phyloP scores from a whole-genome alignment of 1,284 basidiomycete genomes.

The Apiotrichum akiyoshidainum region DNA sequence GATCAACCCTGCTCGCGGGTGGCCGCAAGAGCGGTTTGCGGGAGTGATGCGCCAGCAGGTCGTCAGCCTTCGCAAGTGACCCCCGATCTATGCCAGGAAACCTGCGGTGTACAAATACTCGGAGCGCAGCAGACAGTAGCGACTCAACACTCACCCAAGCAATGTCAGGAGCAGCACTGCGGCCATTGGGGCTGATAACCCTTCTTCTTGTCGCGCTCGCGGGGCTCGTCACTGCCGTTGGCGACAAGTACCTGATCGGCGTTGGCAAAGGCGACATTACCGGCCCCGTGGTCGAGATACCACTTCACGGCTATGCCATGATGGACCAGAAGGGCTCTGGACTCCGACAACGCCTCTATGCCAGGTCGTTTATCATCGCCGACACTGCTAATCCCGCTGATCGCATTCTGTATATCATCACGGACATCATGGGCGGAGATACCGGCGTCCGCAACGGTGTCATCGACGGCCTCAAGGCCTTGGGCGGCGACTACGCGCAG shows the following conservation, averaged over 20 bases:
- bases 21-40: too few relatives aligned
- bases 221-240: not conserved
- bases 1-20: too few relatives aligned
- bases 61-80: too few relatives aligned
- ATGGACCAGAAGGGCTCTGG: conserved; percentile 13
- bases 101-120: too few relatives aligned
- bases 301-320: conserved; percentile 14
- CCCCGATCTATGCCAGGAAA: too few relatives aligned
- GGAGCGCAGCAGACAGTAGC: too few relatives aligned
- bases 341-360: conserved; percentile 13
- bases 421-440: conserved; percentile 10
- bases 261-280: conserved; percentile 19
- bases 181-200: too few relatives aligned
- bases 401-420: conserved; percentile 13
- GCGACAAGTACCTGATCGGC: conserved; percentile 18
- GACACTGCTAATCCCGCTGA: not conserved
- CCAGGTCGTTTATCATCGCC: conserved; percentile 16
- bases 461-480: conserved; percentile 9
- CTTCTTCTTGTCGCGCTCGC: not conserved
- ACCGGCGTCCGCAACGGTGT: conserved; percentile 12
- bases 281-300: conserved; percentile 15
- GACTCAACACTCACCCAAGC: too few relatives aligned
- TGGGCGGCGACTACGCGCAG: conserved; percentile 2
- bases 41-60: too few relatives aligned
- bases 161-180: too few relatives aligned